Percentiles rank a stretch among this genome's conserved stretches.
phyloP scores from a whole-genome alignment of 1,139 yeast genomes.

The Yamadazyma buinensis region DNA sequence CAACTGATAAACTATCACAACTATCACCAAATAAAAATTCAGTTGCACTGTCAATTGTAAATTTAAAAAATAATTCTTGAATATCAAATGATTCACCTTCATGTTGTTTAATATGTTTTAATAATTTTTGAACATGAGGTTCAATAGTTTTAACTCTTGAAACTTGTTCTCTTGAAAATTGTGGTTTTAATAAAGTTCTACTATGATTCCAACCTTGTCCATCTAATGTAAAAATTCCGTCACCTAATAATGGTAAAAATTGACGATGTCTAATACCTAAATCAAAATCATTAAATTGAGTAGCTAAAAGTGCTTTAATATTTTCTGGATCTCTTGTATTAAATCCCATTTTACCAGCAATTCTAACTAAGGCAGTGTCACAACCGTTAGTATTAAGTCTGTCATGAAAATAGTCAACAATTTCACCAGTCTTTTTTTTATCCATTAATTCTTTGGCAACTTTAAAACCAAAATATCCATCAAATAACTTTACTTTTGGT shows the following conservation, averaged over 20 bases:
- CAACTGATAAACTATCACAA: constrained; percentile 35
- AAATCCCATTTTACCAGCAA: constrained; percentile 4
- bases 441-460: constrained; percentile 13
- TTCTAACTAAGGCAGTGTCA: constrained; percentile 8
- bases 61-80: constrained; percentile 42
- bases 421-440: constrained; percentile 19
- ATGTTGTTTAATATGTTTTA: constrained; percentile 23
- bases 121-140: constrained; percentile 38
- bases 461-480: constrained; percentile 23
- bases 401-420: constrained; percentile 18
- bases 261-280: constrained; percentile 43
- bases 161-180: constrained; percentile 51
- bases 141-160: constrained; percentile 45
- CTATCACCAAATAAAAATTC: constrained; percentile 56
- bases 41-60: constrained; percentile 56
- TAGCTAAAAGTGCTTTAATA: constrained; percentile 33
- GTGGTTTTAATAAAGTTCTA: constrained; percentile 54
- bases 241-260: constrained; percentile 44
- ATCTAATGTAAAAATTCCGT: constrained; percentile 54
- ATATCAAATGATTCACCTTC: constrained; percentile 36
- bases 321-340: constrained; percentile 32
- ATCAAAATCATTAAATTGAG: constrained; percentile 45
- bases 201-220: constrained; percentile 56
- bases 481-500: constrained; percentile 9
- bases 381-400: constrained; percentile 12